Base-by-base conservation (phyloP, 805 yeast species). In the Myxozyma nipponensis region DNA sequence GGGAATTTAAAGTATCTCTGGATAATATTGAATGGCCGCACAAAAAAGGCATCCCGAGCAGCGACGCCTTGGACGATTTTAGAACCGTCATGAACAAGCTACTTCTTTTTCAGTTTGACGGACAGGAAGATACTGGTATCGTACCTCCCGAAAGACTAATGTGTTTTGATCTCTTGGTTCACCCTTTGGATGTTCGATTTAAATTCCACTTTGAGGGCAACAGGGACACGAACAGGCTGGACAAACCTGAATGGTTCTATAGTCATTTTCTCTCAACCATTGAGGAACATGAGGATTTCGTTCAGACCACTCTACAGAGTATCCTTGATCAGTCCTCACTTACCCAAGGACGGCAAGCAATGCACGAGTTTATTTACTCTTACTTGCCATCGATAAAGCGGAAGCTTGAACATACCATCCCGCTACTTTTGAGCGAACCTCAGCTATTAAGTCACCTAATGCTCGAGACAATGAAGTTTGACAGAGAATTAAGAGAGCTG, bases 161-260 rank as follows among this genome's bases (percentile, higher is more conserved):
- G 17, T 57, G 79, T 0, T 66, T 82, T 37, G 74, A 72, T 38
- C 62, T 70, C 0, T 63, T 84, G 26, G 63, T 77, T 2, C 64
- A 66, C 23, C 77, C 78, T 1, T 69, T 82, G 25, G 67, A 68
- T 5, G 57, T 72, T 10, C 72, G 85, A 38, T 79, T 85, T 61
- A 67, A 72, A 37, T 84, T 68, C 66, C 87, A 85, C 62, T 84
- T 84, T 61, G 76, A 77, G 43, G 69, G 77, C 3, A 68, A 73
- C 25, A 69, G 66, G 36, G 84, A 81, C 30, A 84, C 90, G 0
- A 83, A 82, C 59, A 75, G 79, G 40, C 61, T 78, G 23, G 81
- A 82, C 50, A 80, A 53, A 60, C 90, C 91, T 1, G 90, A 84
- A 62, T 84, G 87, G 83, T 76, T 81, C 2, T 73, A 83, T 52